Evolutionary conservation across 2,329 filamentous ascomycete genomes (phyloP).

Genomic region (Pseudogymnoascus sp.): DNA sequence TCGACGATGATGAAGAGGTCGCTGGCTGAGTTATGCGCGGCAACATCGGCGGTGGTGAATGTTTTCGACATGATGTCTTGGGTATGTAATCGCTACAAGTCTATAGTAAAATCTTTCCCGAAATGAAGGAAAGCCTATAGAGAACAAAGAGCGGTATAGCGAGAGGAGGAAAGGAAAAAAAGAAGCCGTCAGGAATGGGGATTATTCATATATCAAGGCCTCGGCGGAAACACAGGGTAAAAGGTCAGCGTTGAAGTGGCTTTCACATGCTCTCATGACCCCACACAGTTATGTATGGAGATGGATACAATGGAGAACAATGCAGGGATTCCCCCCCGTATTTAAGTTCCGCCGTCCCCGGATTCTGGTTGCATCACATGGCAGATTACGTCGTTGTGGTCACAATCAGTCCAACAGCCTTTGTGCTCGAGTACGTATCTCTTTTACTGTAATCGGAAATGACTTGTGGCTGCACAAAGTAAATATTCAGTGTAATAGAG

Average conservation of each 20-base stretch:
- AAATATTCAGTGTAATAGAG: too few relatives aligned
- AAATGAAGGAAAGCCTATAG: not conserved
- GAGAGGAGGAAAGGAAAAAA: not conserved
- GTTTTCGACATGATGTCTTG: conserved; percentile 68
- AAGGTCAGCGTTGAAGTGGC: not conserved
- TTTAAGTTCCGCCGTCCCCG: conserved; percentile 5
- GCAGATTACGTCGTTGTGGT: not conserved
- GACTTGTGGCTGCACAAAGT: not conserved
- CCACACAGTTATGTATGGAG: not conserved
- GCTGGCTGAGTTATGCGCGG: conserved; percentile 81
- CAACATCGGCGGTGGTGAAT: conserved; percentile 77
- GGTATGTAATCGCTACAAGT: not conserved
- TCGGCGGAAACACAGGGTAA: not conserved
- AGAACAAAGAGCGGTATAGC: not conserved
- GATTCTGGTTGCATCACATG: conserved; percentile 10
- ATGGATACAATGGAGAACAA: too few relatives aligned
- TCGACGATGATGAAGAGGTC: conserved; percentile 87
- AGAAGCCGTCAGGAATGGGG: not conserved
- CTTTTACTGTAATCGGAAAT: not conserved
- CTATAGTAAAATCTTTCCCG: not conserved
- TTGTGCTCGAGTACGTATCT: not conserved
- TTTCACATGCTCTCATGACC: conserved; percentile 10
- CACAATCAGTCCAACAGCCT: not conserved
- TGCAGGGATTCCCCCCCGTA: not conserved
- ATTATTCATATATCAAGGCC: conserved; percentile 9